Conservation (phyloP, 345 rosid genomes). For the Sisymbrium irio region DNA sequence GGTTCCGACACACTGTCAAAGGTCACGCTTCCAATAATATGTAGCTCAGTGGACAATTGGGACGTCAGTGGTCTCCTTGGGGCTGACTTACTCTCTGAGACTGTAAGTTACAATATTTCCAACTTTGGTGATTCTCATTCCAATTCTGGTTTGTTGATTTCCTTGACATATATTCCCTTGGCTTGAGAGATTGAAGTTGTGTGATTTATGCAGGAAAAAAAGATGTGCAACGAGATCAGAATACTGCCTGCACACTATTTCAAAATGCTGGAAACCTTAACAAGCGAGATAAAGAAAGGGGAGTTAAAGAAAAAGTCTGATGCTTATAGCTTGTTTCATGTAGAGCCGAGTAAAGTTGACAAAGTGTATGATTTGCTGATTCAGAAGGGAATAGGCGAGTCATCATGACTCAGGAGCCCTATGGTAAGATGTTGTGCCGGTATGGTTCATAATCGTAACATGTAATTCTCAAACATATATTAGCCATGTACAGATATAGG, state of each 20-base stretch:
- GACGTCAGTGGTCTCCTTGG: constrained; percentile 70
- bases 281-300: constrained; percentile 62
- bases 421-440: constrained; percentile 3
- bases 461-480: constrained; percentile 6
- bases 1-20: constrained; percentile 44
- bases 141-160: neutral
- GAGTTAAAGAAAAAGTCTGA: constrained; percentile 65
- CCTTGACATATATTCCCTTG: neutral
- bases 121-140: neutral
- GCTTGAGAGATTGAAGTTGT: constrained; percentile 9
- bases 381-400: constrained; percentile 55
- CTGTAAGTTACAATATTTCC: constrained; percentile 44
- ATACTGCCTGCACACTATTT: constrained; percentile 85
- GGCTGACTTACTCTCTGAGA: constrained; percentile 68
- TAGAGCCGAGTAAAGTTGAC: constrained; percentile 78
- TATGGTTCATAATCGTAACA: constrained; percentile 12
- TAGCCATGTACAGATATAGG: constrained; percentile 16
- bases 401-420: constrained; percentile 35
- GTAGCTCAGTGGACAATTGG: constrained; percentile 58
- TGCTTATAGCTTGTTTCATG: constrained; percentile 74
- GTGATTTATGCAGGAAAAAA: constrained; percentile 58
- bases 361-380: constrained; percentile 77
- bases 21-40: constrained; percentile 27
- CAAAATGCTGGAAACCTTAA: constrained; percentile 65
- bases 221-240: constrained; percentile 65